Conservation (phyloP, 148 eudicot genomes). For the Chenopodium formosanum region DNA sequence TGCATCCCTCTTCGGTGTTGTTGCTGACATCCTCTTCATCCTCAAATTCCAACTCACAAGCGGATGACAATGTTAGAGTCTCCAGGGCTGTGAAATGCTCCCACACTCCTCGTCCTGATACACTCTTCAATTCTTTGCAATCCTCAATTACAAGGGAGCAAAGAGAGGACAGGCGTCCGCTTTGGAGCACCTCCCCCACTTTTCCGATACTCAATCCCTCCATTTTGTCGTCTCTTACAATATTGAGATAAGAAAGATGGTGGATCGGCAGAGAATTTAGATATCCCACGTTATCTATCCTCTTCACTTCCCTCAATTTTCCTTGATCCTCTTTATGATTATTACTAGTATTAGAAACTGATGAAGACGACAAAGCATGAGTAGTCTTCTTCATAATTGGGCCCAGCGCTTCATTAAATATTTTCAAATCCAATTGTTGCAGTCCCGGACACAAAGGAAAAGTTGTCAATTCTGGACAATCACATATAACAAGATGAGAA, state of each 20-base stretch:
- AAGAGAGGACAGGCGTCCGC: neutral
- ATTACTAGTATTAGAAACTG: too few relatives aligned
- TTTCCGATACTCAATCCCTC: neutral
- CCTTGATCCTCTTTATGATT: rapidly evolving
- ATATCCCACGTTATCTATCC: neutral
- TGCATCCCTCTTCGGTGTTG: too few relatives aligned
- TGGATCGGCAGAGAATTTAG: neutral
- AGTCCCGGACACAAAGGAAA: neutral
- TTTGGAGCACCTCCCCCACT: neutral
- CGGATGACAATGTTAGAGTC: too few relatives aligned
- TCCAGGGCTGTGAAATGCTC: conserved; percentile 3
- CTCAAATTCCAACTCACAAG: neutral
- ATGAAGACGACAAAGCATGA: too few relatives aligned
- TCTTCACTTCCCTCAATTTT: too few relatives aligned
- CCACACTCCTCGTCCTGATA: neutral
- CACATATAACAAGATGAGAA: too few relatives aligned
- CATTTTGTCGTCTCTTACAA: rapidly evolving
- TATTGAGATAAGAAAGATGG: rapidly evolving
- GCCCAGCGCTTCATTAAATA: too few relatives aligned
- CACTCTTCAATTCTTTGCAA: neutral
- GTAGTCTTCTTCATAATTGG: too few relatives aligned
- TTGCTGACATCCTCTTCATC: neutral
- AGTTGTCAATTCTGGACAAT: neutral
- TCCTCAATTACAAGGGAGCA: neutral
- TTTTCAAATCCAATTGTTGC: neutral